Evolutionary conservation across 352 stramenopile genomes (phyloP), one percentile per base, ranked within the genome.

Genomic region (Thalassiosira exigua): DNA sequence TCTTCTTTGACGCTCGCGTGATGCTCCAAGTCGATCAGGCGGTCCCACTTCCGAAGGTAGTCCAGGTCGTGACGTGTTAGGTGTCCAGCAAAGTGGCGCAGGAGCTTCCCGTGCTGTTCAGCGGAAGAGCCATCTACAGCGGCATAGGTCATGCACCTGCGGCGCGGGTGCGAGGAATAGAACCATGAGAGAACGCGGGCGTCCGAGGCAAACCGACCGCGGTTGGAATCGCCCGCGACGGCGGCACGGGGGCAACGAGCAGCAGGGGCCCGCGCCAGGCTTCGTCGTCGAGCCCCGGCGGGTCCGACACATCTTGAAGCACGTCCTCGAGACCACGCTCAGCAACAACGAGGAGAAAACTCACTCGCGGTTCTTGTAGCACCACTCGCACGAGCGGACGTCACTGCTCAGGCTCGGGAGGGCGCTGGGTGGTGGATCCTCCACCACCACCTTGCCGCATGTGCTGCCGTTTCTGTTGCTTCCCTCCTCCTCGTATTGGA

Each of bases 41-140:
- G 75, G 61, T 94, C 86, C 87, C 87, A 94, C 72, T 89, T 85
- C 4, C 56, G 65, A 77, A 94, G 93, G 53, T 94, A 94, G 26
- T 82, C 69, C 2, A 93, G 39, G 59, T 94, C 87, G 22, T 68
- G 52, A 14, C 46, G 33, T 21, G 60, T 41, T 19, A 94, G 69
- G 67, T 92, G 84, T 22, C 78, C 82, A 22, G 85, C 89, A 39
- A 87, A 91, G 57, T 88, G 64, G 24, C 74, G 32, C 2, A 91
- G 12, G 11, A 93, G 57, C 42, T 78, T 68, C 26, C 44, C 51
- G 60, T 93, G 89, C 19, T 21, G 56, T 14, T 48, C 1, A 46
- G 9, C 42, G 22, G 48, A n/a, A n/a, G n/a, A n/a, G n/a, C n/a
- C n/a, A n/a, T n/a, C n/a, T n/a, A n/a, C n/a, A n/a, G n/a, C n/a